Conservation (phyloP, 805 yeast species). For the Starmerella bombi region DNA sequence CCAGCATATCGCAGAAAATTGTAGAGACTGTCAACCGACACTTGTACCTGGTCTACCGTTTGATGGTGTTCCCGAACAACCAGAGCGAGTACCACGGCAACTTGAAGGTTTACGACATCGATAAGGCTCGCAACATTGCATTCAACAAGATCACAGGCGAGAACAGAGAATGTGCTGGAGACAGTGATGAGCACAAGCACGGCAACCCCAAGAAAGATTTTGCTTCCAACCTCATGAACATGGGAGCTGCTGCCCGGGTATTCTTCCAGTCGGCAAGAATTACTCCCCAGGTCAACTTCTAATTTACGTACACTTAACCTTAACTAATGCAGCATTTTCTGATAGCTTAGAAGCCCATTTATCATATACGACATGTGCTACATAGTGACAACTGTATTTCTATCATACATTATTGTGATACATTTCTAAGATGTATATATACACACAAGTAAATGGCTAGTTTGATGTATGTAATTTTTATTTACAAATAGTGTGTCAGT, state of each 20-base stretch:
- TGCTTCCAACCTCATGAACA: constrained; percentile 45
- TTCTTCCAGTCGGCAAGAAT: constrained; percentile 57
- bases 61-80: constrained; percentile 43
- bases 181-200: constrained; percentile 39
- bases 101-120: constrained; percentile 45
- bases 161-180: constrained; percentile 37
- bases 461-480: too few relatives aligned
- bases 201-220: constrained; percentile 30
- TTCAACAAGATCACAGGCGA: constrained; percentile 46
- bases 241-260: constrained; percentile 54
- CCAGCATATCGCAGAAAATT: constrained; percentile 25
- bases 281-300: constrained; percentile 29
- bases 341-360: too few relatives aligned
- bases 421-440: too few relatives aligned
- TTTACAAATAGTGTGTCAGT: too few relatives aligned
- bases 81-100: constrained; percentile 43
- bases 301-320: constrained; percentile 7
- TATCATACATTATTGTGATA: too few relatives aligned
- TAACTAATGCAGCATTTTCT: neutral
- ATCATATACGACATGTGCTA: too few relatives aligned
- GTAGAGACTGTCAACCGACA: constrained; percentile 39
- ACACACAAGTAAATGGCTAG: too few relatives aligned
- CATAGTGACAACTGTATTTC: too few relatives aligned
- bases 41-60: constrained; percentile 43
- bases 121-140: constrained; percentile 37